Evolutionary conservation across 2,329 filamentous ascomycete species (phyloP), one percentile per base, ranked within the genome.

Genomic region (Fusarium chaquense): DNA sequence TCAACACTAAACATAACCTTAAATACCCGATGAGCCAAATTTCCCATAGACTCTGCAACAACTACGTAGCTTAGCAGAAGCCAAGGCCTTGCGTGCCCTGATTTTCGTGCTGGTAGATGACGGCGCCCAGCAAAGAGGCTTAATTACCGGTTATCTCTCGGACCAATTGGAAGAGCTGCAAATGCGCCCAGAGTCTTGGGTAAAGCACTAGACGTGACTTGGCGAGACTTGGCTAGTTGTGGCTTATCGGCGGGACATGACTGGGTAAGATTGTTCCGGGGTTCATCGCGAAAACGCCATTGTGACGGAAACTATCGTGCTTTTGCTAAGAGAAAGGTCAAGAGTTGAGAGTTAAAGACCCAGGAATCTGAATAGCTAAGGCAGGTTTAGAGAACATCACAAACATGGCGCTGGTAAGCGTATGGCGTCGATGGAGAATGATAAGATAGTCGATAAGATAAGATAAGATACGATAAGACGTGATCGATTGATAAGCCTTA

Each of bases 101-200:
- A 45, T 65, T 52, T 66, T 36, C 3, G 18, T 4, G 8, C 3
- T 33, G 22, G 35, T 44, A 16, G 22, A 65, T 65, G 61, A 65
- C 62, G 62, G 30, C 18, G 62, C 62, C 62, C 24, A 65, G 62
- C 18, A 60, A 54, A 52, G 61, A 65, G 54, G 61, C 61, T 65
- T 65, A 61, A 60, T 65, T 49, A 24, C 41, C 8, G 6, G 26
- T 9, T 35, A 33, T 16, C 1, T 33, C 18, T 15, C 41, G 8
- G 18, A 3, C 62, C 61, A 65, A 65, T 65, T 10, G 12, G 18
- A 44, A 10, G 12, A 11, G 24, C 3, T 13, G 11, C 15, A 38
- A 35, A 15, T 45, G 4, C 6, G 54, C 16, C 28, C 30, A 32
- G 62, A 38, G 38, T 45, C 61, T 63, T 58, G 58, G 50, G 40